Conservation (phyloP, 1,139 yeast species). For the Blastobotrys capitulatus region DNA sequence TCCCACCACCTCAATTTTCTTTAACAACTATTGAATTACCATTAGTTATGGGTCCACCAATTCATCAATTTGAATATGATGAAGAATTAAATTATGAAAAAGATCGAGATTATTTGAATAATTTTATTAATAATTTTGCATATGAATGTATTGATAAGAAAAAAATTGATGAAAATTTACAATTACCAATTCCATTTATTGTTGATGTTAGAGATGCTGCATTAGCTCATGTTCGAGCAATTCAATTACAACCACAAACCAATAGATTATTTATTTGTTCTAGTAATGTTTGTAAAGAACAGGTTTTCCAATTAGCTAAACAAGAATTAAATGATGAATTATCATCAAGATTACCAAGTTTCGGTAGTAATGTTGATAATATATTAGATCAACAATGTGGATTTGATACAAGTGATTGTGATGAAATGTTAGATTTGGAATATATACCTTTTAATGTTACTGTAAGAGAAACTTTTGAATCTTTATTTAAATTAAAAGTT, state of each 20-base stretch:
- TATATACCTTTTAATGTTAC: constrained; percentile 20
- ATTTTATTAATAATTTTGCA: constrained; percentile 6
- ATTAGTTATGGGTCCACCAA: constrained; percentile 23
- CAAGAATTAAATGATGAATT: constrained; percentile 14
- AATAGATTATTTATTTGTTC: constrained; percentile 24
- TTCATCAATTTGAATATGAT: constrained; percentile 9
- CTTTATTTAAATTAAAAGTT: constrained; percentile 1
- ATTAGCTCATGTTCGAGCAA: constrained; percentile 19
- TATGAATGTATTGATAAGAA: constrained; percentile 8
- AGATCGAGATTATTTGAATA: constrained; percentile 1
- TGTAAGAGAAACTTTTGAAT: constrained; percentile 9
- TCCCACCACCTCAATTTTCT: constrained; percentile 17
- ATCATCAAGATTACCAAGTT: constrained; percentile 15
- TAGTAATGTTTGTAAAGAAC: constrained; percentile 22
- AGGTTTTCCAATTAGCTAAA: constrained; percentile 21
- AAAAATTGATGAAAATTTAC: background rate
- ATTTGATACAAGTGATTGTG: constrained; percentile 20
- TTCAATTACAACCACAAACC: constrained; percentile 20
- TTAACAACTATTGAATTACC: constrained; percentile 22
- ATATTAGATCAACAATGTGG: constrained; percentile 20
- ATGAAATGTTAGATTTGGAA: constrained; percentile 15
- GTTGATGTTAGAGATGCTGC: constrained; percentile 27
- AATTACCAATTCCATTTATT: constrained; percentile 22
- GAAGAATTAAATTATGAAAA: background rate
- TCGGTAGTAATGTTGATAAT: constrained; percentile 2